Conservation (phyloP, 2,329 filamentous ascomycete genomes). For the Xylaria sp. region DNA sequence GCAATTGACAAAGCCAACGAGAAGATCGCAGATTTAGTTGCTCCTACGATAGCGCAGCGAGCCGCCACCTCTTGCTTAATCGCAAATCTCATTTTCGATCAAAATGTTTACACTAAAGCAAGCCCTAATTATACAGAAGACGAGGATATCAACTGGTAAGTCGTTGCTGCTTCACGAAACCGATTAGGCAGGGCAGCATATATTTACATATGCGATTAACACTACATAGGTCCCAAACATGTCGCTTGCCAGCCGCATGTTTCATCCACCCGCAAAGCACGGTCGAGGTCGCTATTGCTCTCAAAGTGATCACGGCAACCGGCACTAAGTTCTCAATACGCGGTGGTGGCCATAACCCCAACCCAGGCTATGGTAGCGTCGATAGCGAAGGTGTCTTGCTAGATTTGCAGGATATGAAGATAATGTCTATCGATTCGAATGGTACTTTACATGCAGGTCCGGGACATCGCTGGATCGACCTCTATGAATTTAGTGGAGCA, state of each 20-base stretch:
- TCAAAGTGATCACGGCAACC: not conserved
- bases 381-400: not conserved
- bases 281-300: not conserved
- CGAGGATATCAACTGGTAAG: not conserved
- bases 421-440: not conserved
- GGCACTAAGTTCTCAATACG: not conserved
- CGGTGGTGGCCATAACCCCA: not conserved
- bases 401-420: not conserved
- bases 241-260: not conserved
- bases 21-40: not conserved
- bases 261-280: not conserved
- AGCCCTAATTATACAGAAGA: not conserved
- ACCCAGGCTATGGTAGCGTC: not conserved
- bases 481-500: not conserved
- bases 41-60: not conserved
- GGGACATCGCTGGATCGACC: not conserved
- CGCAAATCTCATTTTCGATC: not conserved
- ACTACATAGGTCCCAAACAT: not conserved
- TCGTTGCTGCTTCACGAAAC: not conserved
- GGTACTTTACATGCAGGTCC: not conserved
- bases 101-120: not conserved
- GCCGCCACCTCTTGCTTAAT: not conserved
- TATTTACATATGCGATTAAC: not conserved
- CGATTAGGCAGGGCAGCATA: not conserved
- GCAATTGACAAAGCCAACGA: not conserved